These are phyloP conservation scores for Teunomyces pallodes DNA, from an alignment of 805 yeast species.

Conservation along the genomic window DNA sequence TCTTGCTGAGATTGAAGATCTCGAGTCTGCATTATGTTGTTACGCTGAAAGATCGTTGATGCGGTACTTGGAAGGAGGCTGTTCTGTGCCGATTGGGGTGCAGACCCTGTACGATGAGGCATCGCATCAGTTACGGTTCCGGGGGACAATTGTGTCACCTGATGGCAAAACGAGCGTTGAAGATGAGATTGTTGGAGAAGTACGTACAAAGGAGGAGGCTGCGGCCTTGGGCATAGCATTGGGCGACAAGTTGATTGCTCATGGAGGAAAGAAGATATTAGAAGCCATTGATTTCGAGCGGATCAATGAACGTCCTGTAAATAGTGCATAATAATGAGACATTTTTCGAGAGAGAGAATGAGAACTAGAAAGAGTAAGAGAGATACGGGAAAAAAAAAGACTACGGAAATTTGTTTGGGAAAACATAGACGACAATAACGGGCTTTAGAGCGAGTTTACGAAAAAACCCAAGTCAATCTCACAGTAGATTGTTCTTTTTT, in stretches of 20 bases:
- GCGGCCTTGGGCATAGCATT: conserved; percentile 64
- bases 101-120: conserved; percentile 50
- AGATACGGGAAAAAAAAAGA: neutral
- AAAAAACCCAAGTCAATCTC: too few species aligned
- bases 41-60: conserved; percentile 84
- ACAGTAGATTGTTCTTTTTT: too few species aligned
- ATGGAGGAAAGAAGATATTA: conserved; percentile 82
- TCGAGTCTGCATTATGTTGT: conserved; percentile 69
- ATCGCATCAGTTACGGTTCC: conserved; percentile 48
- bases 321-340: neutral
- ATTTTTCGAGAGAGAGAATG: neutral
- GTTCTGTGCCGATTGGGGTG: conserved; percentile 96
- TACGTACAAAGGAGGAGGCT: conserved; percentile 56
- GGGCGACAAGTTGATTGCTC: conserved; percentile 62
- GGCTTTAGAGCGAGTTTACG: too few species aligned
- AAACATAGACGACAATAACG: too few species aligned
- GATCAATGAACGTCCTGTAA: conserved; percentile 42
- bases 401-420: too few species aligned
- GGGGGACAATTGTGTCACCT: conserved; percentile 77
- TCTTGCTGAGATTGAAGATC: conserved; percentile 63
- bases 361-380: neutral
- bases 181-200: conserved; percentile 40
- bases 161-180: conserved; percentile 76
- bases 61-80: conserved; percentile 93
- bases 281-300: conserved; percentile 75